Percentiles rank a stretch among this genome's conserved stretches.
These are phyloP conservation scores for Colletotrichum aenigma DNA, from an alignment of 2,329 filamentous ascomycete genomes.

Conservation along the genomic window DNA sequence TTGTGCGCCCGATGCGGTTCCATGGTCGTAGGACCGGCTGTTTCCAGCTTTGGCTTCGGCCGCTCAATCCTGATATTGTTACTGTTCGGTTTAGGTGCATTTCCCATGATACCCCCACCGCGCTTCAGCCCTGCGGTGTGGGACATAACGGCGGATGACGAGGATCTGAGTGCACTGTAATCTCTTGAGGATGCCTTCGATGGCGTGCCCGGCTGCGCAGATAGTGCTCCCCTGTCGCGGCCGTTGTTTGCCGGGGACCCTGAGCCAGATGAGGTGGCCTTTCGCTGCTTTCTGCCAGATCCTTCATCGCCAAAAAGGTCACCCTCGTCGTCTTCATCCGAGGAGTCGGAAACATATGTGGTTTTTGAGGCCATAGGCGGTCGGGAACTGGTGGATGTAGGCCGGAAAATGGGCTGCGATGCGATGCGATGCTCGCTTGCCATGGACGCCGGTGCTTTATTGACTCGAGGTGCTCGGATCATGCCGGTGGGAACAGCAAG, in stretches of 20 bases:
- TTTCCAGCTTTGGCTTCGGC: neutral
- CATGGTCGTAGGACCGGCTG: neutral
- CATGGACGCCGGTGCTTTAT: slow-evolving; percentile 56
- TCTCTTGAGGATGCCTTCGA: neutral
- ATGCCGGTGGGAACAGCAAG: slow-evolving; percentile 25
- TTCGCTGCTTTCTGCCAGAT: neutral
- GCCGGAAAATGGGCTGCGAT: slow-evolving; percentile 37
- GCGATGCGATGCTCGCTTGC: slow-evolving; percentile 55
- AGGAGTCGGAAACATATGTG: slow-evolving; percentile 45
- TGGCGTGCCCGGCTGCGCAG: neutral
- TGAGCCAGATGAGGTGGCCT: neutral
- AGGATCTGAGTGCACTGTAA: neutral
- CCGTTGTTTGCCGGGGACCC: neutral
- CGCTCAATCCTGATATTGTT: slow-evolving; percentile 16
- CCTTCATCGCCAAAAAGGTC: slow-evolving; percentile 10
- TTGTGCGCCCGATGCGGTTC: neutral
- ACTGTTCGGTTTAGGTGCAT: slow-evolving; percentile 6
- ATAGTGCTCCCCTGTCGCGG: neutral
- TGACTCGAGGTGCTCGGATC: slow-evolving; percentile 36
- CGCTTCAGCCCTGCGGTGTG: neutral
- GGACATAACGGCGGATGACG: neutral
- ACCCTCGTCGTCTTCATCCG: neutral
- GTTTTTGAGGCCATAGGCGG: slow-evolving; percentile 24
- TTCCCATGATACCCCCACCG: slow-evolving; percentile 4
- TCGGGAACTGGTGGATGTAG: slow-evolving; percentile 15